Percentiles rank a stretch among this genome's conserved stretches.
Evolutionary conservation across 2,329 filamentous ascomycete species (phyloP).

Genomic region (Hortaea sp.): DNA sequence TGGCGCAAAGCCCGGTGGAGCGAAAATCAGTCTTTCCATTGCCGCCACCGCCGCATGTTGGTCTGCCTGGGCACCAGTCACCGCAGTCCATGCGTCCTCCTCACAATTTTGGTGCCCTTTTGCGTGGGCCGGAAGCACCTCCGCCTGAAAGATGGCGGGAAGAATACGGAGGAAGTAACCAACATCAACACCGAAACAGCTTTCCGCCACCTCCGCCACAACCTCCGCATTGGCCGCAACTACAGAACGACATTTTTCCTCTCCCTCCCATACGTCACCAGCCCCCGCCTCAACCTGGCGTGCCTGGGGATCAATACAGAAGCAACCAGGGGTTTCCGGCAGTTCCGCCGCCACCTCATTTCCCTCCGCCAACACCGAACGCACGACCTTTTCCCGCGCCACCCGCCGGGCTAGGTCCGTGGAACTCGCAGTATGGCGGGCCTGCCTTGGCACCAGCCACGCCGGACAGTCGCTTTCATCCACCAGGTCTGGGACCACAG

Average conservation of each 20-base stretch:
- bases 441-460: slow-evolving; percentile 18
- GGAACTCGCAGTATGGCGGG: slow-evolving; percentile 12
- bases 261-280: slow-evolving; percentile 4
- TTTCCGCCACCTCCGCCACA: slow-evolving; percentile 3
- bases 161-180: not conserved
- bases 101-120: not conserved
- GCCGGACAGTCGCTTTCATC: slow-evolving; percentile 11
- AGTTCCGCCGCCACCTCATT: slow-evolving; percentile 5
- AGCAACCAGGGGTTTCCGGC: slow-evolving; percentile 1
- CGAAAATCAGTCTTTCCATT: not conserved
- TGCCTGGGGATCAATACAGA: slow-evolving; percentile 3
- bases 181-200: slow-evolving; percentile 8
- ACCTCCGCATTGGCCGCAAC: slow-evolving; percentile 2
- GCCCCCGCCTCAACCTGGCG: slow-evolving; percentile 5
- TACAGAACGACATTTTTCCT: slow-evolving; percentile 9
- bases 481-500: slow-evolving; percentile 11
- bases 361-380: not conserved
- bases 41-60: not conserved
- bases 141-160: not conserved
- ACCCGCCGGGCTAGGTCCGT: not conserved
- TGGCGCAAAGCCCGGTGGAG: not conserved
- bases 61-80: not conserved
- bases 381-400: not conserved
- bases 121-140: not conserved
- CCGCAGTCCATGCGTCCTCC: not conserved